A percentile compares a stretch with the other conserved stretches of the same genome.
Conservation (phyloP, 768 basidiomycete species). For the Serendipita sp. region DNA sequence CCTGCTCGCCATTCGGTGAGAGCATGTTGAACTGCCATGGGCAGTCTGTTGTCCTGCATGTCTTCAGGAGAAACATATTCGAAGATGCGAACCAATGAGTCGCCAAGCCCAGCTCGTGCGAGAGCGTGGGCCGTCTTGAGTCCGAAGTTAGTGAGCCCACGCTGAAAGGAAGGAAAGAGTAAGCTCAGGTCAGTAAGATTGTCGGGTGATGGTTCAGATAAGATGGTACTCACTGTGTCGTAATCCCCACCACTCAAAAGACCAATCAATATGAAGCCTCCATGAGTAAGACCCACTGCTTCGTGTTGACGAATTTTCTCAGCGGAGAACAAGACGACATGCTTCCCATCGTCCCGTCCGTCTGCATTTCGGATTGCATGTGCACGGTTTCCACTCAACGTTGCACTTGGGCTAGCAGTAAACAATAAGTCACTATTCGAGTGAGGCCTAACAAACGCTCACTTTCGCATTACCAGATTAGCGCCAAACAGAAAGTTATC, state of each 20-base stretch:
- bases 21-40: slow-evolving; percentile 20
- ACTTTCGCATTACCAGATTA: slow-evolving; percentile 72
- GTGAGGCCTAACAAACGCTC: slow-evolving; percentile 11
- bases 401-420: slow-evolving; percentile 44
- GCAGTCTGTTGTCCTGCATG: background rate
- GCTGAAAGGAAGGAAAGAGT: slow-evolving; percentile 7
- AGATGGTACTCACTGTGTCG: slow-evolving; percentile 28
- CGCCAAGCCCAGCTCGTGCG: slow-evolving; percentile 67
- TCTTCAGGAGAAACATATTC: background rate
- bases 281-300: slow-evolving; percentile 33
- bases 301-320: slow-evolving; percentile 29
- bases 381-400: slow-evolving; percentile 52
- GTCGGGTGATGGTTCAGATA: background rate
- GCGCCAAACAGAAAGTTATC: slow-evolving; percentile 89
- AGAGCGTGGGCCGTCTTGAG: slow-evolving; percentile 57
- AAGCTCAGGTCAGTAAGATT: background rate
- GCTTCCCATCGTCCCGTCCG: slow-evolving; percentile 62
- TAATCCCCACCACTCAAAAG: slow-evolving; percentile 88
- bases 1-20: slow-evolving; percentile 48
- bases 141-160: slow-evolving; percentile 51
- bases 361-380: slow-evolving; percentile 46
- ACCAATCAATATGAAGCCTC: slow-evolving; percentile 69
- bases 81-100: slow-evolving; percentile 40
- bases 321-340: slow-evolving; percentile 30
- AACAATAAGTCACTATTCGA: background rate